Evolutionary conservation across 345 rosid species (phyloP), one percentile per base, ranked within the genome.

Genomic region (Lagerstroemia speciosa): DNA sequence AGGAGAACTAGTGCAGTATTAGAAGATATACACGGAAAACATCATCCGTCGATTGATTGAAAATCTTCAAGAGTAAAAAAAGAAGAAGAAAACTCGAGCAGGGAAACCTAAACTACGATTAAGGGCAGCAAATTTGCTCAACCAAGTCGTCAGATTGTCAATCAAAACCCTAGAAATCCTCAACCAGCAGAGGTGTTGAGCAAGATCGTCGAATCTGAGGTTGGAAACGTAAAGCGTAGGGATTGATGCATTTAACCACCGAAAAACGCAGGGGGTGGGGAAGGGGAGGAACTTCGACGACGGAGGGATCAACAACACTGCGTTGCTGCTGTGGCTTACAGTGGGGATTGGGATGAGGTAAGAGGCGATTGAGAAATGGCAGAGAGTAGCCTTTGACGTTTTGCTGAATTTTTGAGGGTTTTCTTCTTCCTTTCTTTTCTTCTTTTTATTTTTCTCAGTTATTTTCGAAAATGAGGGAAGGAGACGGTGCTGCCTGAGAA

Each of bases 111-210:
- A 12, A 58, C 63, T 30, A 27, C 17, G 34, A 58, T n/a, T 14
- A 1, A 58, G 5, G 29, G 17, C 19, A 20, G 20, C 10, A 16
- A 58, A 48, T 48, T 22, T 22, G 55, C 55, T 22, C 6, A 24
- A 48, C 26, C 55, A 48, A 48, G 55, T 48, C 17, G 34, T 67
- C 29, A 22, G 38, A 67, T 24, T 67, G 52, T 31, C 60, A 67
- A 67, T 65, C 31, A 65, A 67, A 67, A 67, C 62, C 62, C 70
- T 53, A 53, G 36, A 34, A 37, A 67, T 48, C 5, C 30, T 33
- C 8, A 53, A 16, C 9, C 50, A n/a, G 43, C 26, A 24, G 19
- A 40, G 64, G 32, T 32, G 73, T 33, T 3, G 6, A 22, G 27
- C 29, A 63, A 57, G 63, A 31, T 34, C 12, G 64, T 16, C n/a